These are phyloP conservation scores for Cystobasidiaceae sp. DNA, from an alignment of 1,284 basidiomycete genomes.

Conservation along the genomic window DNA sequence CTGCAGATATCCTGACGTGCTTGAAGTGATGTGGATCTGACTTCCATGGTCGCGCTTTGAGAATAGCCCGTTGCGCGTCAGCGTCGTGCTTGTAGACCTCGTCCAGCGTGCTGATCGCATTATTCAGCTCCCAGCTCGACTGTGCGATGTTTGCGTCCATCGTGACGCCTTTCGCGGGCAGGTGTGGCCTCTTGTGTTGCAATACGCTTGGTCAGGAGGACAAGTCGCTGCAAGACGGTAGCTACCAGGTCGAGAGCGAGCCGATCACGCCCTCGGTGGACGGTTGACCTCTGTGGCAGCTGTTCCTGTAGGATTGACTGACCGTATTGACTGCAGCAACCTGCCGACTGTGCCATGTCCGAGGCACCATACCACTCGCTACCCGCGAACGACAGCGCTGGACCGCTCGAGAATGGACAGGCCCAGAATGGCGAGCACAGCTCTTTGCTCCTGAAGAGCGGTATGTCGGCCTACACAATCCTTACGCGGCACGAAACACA, in stretches of 20 bases:
- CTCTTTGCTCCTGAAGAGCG: constrained; percentile 17
- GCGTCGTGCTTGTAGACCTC: constrained; percentile 57
- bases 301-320: too few species aligned
- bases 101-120: constrained; percentile 56
- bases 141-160: constrained; percentile 55
- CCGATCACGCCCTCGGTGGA: neutral
- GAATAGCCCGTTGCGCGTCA: constrained; percentile 65
- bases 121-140: constrained; percentile 76
- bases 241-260: neutral
- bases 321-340: neutral
- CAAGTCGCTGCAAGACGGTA: neutral
- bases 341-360: neutral
- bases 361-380: constrained; percentile 2
- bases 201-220: neutral
- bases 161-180: neutral
- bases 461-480: constrained; percentile 14
- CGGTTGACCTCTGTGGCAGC: neutral
- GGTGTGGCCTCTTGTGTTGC: neutral
- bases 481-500: neutral
- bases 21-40: constrained; percentile 90
- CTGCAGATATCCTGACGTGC: constrained; percentile 86
- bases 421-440: constrained; percentile 10
- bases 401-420: neutral
- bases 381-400: neutral
- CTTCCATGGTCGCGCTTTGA: constrained; percentile 73